Evolutionary conservation across 176 grass and related monocot species (phyloP), one percentile per base, ranked within the genome.

Genomic region (Alopecurus myosuroides): DNA sequence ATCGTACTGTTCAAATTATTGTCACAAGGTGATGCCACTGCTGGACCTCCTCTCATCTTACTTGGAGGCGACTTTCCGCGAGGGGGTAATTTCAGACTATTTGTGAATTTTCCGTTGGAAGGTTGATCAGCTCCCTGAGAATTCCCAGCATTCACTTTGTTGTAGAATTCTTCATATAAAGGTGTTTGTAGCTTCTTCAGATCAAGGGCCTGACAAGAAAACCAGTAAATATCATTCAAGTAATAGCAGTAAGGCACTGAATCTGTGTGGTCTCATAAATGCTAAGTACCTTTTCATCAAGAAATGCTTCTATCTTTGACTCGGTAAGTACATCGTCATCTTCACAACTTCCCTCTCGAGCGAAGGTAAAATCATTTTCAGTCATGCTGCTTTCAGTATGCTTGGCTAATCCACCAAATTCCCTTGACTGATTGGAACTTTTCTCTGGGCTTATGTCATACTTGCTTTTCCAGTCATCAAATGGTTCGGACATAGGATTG

Each of bases 141-240:
- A 85, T 55, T 92, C 34, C 79, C 88, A 61, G 86, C 77, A 72
- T 96, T 94, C 65, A 84, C 81, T 44, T 88, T 92, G 85, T 97
- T 99, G 86, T 94, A 96, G 84, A 99, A 96, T 77, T 99, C 95
- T 90, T 98, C 93, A 30, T 96, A 99, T 75, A 99, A 87, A 86
- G 97, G 93, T 77, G 94, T 92, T 73, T 94, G 97, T 79, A 99
- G 82, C 79, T 99, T 99, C 87, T 99, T 96, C 81, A 99, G 88
- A 85, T 97, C 97, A 91, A 99, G 84, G 77, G 97, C 97, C 97
- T 99, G 81, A 12, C 2, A 48, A 78, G 33, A 77, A 50, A 84
- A 75, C 18, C 35, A 76, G 39, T 45, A 82, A 77, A 78, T n/a
- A 74, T 52, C 66, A 82, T 77, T 51, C 48, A 48, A 87, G 13